A percentile compares a stretch with the other conserved stretches of the same genome.
These are phyloP conservation scores for Thelephora ganbajun DNA, from an alignment of 768 basidiomycete genomes.

Conservation along the genomic window DNA sequence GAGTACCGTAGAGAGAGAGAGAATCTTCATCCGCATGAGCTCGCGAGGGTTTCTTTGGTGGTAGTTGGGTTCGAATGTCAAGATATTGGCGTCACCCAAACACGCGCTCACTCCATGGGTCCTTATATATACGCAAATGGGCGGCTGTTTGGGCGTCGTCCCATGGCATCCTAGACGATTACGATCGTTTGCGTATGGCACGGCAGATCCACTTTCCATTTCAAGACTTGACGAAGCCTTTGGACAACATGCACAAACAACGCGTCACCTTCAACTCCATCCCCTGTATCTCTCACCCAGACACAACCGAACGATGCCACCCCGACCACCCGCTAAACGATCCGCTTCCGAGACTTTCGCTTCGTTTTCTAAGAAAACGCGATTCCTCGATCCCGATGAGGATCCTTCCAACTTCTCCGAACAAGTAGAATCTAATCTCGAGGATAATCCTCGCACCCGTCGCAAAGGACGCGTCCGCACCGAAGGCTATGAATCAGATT, in stretches of 20 bases:
- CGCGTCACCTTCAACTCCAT: not conserved
- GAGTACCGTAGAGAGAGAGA: no score
- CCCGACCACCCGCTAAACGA: constrained; percentile 11
- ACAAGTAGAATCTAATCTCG: constrained; percentile 63
- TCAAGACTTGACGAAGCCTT: not conserved
- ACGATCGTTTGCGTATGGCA: no score
- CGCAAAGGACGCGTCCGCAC: constrained; percentile 67
- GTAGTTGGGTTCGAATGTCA: no score
- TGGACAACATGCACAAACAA: not conserved
- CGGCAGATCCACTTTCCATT: no score
- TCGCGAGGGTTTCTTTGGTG: no score
- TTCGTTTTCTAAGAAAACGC: constrained; percentile 48
- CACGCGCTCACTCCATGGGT: no score
- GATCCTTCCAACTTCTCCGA: constrained; percentile 68
- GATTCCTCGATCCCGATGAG: constrained; percentile 63
- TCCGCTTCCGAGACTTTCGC: constrained; percentile 7
- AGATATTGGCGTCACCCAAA: no score
- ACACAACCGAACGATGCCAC: constrained; percentile 6
- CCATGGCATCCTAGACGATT: no score
- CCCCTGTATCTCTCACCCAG: constrained; percentile 3
- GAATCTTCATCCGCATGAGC: no score
- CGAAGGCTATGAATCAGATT: constrained; percentile 89
- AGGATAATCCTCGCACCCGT: constrained; percentile 37
- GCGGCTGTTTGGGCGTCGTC: no score
- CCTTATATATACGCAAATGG: no score